Percentiles rank a stretch among this genome's conserved stretches.
phyloP scores from a whole-genome alignment of 2,329 filamentous ascomycete genomes.

The Paecilomyces sp. region DNA sequence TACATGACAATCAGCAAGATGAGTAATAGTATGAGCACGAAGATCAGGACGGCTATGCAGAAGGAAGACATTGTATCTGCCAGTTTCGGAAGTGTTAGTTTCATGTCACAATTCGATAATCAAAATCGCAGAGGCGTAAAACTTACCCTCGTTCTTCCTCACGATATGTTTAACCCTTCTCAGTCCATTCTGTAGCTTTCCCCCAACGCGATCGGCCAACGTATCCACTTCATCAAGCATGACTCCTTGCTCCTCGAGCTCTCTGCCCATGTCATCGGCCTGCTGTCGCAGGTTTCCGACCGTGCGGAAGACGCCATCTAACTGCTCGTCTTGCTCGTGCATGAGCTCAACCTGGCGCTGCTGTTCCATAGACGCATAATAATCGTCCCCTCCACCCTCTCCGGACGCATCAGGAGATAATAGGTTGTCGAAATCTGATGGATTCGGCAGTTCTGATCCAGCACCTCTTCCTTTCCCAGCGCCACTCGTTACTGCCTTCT shows the following conservation, averaged over 20 bases:
- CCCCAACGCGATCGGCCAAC: slow-evolving; percentile 78
- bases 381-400: slow-evolving; percentile 49
- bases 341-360: slow-evolving; percentile 87
- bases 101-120: slow-evolving; percentile 2
- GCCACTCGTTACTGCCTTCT: slow-evolving; percentile 46
- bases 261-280: slow-evolving; percentile 91
- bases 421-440: slow-evolving; percentile 47
- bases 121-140: slow-evolving; percentile 9
- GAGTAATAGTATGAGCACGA: slow-evolving; percentile 79
- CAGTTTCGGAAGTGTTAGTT: slow-evolving; percentile 17
- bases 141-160: slow-evolving; percentile 78
- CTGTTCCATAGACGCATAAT: slow-evolving; percentile 79
- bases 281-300: slow-evolving; percentile 86
- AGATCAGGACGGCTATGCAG: slow-evolving; percentile 82
- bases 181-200: slow-evolving; percentile 77
- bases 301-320: slow-evolving; percentile 87
- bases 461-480: slow-evolving; percentile 16
- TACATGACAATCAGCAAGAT: slow-evolving; percentile 65
- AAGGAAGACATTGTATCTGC: slow-evolving; percentile 70
- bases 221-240: slow-evolving; percentile 81
- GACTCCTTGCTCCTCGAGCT: slow-evolving; percentile 88
- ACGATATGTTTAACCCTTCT: slow-evolving; percentile 81
- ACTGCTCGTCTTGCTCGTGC: slow-evolving; percentile 85
- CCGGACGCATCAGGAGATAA: slow-evolving; percentile 24
- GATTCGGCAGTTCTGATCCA: slow-evolving; percentile 49